Base-by-base conservation (phyloP, 108 stramenopile genomes). In the Pseudonitzschia delicatissima region DNA sequence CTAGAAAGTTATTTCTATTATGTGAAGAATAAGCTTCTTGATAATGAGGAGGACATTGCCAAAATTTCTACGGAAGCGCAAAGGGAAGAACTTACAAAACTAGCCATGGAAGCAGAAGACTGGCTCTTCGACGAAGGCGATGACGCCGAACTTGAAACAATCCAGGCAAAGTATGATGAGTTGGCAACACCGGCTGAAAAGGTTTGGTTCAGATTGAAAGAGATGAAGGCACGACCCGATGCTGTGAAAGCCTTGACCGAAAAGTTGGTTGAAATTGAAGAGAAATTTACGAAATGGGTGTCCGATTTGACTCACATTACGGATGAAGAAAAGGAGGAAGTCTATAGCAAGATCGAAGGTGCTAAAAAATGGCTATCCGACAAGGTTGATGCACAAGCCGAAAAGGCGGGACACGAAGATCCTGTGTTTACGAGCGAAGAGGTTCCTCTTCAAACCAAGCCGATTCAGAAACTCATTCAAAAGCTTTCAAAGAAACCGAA, bases 91-190 rank as follows among this genome's bases (percentile, higher is more conserved):
- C 68, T 96, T 52, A 61, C 68, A 18, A 78, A 88, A 37, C 55
- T 83, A 45, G 83, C 91, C 18, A 71, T 84, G 29, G 91, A 82
- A 48, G 85, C 87, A 11, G 95, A 96, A 74, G 97, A 98, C 7
- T 99, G 99, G 99, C 81, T 99, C 68, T 94, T 97, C 61, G 97
- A 96, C 57, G 97, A 97, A 21, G 98, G 95, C 37, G 90, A 83
- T 76, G 80, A 73, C 66, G 94, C 94, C 53, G 94, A 93, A 64
- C 74, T 96, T 45, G 66, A 67, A 2, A 91, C 91, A 8, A 96
- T 92, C 78, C 57, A 85, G 29, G 80, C 62, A 23, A 97, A 95
- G 80, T 87, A 81, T 53, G 69, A 55, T n/a, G 93, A 88, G 59
- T 73, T 98, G 3, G 81, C 93, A 6, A 77, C 57, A 39, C 95